Conservation (phyloP, 75 land plant species). For the Cupressus sempervirens region DNA sequence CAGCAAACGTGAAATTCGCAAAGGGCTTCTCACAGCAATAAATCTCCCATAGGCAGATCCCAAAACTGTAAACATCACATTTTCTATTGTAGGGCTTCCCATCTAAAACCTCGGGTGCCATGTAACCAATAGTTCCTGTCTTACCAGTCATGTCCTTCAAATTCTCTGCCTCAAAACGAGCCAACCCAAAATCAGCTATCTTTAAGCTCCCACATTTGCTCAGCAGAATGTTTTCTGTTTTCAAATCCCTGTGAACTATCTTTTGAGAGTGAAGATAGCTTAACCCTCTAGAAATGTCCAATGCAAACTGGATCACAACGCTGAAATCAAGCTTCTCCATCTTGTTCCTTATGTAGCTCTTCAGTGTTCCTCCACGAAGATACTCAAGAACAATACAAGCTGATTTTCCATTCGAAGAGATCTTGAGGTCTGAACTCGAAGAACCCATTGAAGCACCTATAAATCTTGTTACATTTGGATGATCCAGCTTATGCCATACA, state of each 20-base stretch:
- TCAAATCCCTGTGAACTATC: no score
- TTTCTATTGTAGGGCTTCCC: conserved; percentile 94
- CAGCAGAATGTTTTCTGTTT: conserved; percentile 4
- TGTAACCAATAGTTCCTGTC: conserved; percentile 88
- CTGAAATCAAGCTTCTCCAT: conserved; percentile 72
- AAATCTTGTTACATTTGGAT: conserved; percentile 65
- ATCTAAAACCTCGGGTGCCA: conserved; percentile 97
- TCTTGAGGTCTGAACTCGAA: conserved; percentile 33
- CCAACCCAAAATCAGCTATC: conserved; percentile 94
- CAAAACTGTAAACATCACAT: conserved; percentile 98
- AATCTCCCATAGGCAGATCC: conserved; percentile 93
- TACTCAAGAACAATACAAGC: conserved; percentile 96
- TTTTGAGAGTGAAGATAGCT: no score
- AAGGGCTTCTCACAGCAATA: conserved; percentile 99
- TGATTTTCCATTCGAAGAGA: conserved; percentile 50
- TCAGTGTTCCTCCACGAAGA: conserved; percentile 85
- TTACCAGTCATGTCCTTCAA: conserved; percentile 93
- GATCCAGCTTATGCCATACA: conserved; percentile 50
- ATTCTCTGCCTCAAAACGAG: conserved; percentile 83
- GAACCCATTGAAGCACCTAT: conserved; percentile 91
- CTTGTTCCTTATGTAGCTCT: conserved; percentile 64
- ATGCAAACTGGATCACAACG: conserved; percentile 75
- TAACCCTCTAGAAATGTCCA: conserved; percentile 65
- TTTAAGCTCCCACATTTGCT: conserved; percentile 66
- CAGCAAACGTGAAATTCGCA: conserved; percentile 83